phyloP scores from a whole-genome alignment of 768 basidiomycete genomes.

The Chiua virens region DNA sequence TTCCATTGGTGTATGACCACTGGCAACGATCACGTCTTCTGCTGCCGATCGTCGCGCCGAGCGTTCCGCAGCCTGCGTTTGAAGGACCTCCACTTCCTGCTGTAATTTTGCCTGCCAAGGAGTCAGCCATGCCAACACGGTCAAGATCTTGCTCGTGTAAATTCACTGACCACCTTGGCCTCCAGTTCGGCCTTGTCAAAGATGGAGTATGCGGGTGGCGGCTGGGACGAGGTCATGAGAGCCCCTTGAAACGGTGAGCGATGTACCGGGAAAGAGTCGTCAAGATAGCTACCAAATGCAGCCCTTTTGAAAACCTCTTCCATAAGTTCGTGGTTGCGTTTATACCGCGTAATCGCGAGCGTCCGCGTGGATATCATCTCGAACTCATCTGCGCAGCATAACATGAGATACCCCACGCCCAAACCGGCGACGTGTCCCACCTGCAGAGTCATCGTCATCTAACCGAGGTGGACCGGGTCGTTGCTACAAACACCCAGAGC shows the following conservation, averaged over 20 bases:
- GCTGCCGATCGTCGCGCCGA: constrained; percentile 32
- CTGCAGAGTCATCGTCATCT: constrained; percentile 69
- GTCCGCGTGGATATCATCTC: constrained; percentile 74
- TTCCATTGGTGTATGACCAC: constrained; percentile 33
- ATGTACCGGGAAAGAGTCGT: not conserved
- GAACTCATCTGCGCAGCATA: constrained; percentile 47
- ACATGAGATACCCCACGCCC: not conserved
- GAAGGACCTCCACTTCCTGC: constrained; percentile 57
- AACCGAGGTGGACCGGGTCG: constrained; percentile 33
- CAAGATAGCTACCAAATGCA: constrained; percentile 47
- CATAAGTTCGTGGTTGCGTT: constrained; percentile 83
- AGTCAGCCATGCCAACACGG: not conserved
- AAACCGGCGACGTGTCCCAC: constrained; percentile 30
- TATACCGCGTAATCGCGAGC: constrained; percentile 69
- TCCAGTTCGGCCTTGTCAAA: constrained; percentile 61
- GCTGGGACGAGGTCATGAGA: constrained; percentile 39
- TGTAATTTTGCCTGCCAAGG: constrained; percentile 51
- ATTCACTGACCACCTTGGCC: constrained; percentile 48
- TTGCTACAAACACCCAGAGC: constrained; percentile 18
- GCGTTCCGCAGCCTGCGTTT: constrained; percentile 48
- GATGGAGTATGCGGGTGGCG: constrained; percentile 56
- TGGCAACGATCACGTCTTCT: constrained; percentile 30
- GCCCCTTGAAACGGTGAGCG: constrained; percentile 36
- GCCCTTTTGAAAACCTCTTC: constrained; percentile 77
- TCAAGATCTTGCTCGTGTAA: not conserved